Percentiles rank a stretch among this genome's conserved stretches.
Conservation (phyloP, 2,329 filamentous ascomycete species). For the Diaporthe amygdali region DNA sequence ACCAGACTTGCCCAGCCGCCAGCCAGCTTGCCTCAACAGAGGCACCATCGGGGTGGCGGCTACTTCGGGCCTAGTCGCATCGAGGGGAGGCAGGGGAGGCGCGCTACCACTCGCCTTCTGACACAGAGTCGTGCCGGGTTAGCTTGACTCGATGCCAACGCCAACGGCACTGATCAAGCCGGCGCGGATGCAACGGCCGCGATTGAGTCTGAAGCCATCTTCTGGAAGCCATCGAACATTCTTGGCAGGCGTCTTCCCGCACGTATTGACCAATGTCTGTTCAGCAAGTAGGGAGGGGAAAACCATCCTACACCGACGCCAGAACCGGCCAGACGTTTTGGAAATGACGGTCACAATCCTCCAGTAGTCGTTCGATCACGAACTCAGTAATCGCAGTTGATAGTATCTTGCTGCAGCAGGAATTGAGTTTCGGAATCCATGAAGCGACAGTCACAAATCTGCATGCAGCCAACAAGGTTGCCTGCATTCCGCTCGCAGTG, state of each 20-base stretch:
- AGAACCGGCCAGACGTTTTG: not conserved
- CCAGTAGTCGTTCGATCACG: not conserved
- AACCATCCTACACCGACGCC: not conserved
- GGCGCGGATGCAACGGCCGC: conserved; percentile 20
- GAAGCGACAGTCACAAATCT: not conserved
- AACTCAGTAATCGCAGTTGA: not conserved
- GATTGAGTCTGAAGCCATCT: conserved; percentile 8
- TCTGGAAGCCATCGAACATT: conserved; percentile 15
- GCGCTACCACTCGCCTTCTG: not conserved
- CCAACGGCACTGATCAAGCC: conserved; percentile 15
- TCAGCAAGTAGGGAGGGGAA: not conserved
- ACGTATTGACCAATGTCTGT: not conserved
- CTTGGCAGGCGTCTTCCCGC: conserved; percentile 2
- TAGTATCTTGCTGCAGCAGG: not conserved
- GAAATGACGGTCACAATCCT: not conserved
- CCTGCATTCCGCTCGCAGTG: not conserved
- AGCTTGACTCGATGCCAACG: conserved; percentile 15
- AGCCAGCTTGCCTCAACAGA: not conserved
- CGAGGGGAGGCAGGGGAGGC: not conserved
- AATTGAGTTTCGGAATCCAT: not conserved
- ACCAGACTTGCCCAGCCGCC: conserved; percentile 23
- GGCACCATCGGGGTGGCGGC: conserved; percentile 13
- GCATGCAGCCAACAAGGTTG: conserved; percentile 32
- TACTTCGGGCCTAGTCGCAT: conserved; percentile 17
- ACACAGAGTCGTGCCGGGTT: conserved; percentile 4